Percentiles rank a stretch among this genome's conserved stretches.
Conservation (phyloP, 164 flowering plant species). For the Buxus sempervirens region DNA sequence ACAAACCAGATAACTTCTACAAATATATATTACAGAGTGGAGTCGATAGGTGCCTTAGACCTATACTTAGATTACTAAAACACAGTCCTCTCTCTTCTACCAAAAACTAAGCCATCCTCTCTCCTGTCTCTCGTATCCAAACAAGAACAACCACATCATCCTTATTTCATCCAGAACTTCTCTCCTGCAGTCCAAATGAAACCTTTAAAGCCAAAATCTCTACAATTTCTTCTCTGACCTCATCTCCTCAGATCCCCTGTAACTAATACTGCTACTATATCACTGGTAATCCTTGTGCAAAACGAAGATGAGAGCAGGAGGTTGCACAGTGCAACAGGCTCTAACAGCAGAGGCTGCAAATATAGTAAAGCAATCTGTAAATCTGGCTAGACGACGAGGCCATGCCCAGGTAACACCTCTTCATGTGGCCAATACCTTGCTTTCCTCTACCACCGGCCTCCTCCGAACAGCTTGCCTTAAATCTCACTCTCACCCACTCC, state of each 20-base stretch:
- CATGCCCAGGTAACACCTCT: conserved; percentile 97
- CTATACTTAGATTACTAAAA: conserved; percentile 1
- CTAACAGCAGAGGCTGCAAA: conserved; percentile 77
- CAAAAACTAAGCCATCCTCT: too few species aligned
- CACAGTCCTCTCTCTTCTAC: neutral
- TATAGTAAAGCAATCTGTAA: conserved; percentile 75
- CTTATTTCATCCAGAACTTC: neutral
- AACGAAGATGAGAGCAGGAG: conserved; percentile 75
- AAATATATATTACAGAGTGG: conserved; percentile 5
- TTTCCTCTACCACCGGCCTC: conserved; percentile 60
- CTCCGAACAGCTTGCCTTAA: conserved; percentile 82
- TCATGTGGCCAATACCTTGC: conserved; percentile 94
- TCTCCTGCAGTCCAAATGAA: conserved; percentile 8
- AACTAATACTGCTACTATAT: neutral
- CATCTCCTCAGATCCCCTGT: conserved; percentile 10
- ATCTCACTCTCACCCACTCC: conserved; percentile 92
- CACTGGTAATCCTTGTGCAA: neutral
- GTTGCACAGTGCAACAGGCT: conserved; percentile 77
- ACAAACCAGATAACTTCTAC: conserved; percentile 13
- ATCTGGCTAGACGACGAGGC: conserved; percentile 72
- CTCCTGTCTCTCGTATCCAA: neutral
- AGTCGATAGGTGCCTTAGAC: conserved; percentile 8
- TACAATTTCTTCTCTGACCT: conserved; percentile 5
- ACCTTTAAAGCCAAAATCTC: conserved; percentile 1
- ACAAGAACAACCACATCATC: neutral